phyloP scores from a whole-genome alignment of 305 asterid genomes.

The Stenogyne calaminthoides region DNA sequence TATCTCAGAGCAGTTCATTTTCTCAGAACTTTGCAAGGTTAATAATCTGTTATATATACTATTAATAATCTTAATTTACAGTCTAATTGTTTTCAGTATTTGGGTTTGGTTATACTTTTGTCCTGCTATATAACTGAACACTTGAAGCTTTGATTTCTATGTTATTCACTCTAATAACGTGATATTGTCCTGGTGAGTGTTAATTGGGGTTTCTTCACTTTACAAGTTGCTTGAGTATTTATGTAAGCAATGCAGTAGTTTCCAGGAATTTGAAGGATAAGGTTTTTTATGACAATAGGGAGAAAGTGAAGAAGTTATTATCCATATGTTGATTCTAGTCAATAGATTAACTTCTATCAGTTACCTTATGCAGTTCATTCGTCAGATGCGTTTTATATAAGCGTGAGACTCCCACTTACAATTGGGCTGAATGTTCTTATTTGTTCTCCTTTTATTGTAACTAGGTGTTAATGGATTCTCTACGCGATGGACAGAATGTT shows the following conservation, averaged over 20 bases:
- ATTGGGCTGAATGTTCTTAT: conserved; percentile 27
- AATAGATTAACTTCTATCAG: conserved; percentile 7
- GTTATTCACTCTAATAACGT: not conserved
- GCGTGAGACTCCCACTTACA: conserved; percentile 22
- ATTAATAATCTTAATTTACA: not conserved
- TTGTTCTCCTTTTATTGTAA: conserved; percentile 24
- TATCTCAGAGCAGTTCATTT: conserved; percentile 51
- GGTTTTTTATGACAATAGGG: conserved; percentile 21
- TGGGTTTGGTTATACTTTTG: conserved; percentile 15
- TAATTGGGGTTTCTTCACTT: conserved; percentile 22
- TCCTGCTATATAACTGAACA: conserved; percentile 12
- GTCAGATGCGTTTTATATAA: conserved; percentile 17
- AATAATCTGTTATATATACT: conserved; percentile 21
- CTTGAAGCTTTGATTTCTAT: conserved; percentile 5
- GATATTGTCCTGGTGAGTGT: conserved; percentile 22
- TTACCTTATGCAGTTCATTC: conserved; percentile 23
- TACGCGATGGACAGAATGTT: conserved; percentile 51
- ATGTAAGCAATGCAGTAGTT: conserved; percentile 8
- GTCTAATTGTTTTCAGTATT: conserved; percentile 1
- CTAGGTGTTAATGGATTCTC: conserved; percentile 67
- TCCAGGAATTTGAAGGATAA: conserved; percentile 16
- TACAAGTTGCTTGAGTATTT: conserved; percentile 30
- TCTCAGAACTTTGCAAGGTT: conserved; percentile 76
- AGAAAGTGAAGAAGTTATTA: conserved; percentile 16
- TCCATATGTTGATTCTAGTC: conserved; percentile 14